Evolutionary conservation across 805 yeast species (phyloP), one percentile per base, ranked within the genome.

Genomic region (Metschnikowia anglica): DNA sequence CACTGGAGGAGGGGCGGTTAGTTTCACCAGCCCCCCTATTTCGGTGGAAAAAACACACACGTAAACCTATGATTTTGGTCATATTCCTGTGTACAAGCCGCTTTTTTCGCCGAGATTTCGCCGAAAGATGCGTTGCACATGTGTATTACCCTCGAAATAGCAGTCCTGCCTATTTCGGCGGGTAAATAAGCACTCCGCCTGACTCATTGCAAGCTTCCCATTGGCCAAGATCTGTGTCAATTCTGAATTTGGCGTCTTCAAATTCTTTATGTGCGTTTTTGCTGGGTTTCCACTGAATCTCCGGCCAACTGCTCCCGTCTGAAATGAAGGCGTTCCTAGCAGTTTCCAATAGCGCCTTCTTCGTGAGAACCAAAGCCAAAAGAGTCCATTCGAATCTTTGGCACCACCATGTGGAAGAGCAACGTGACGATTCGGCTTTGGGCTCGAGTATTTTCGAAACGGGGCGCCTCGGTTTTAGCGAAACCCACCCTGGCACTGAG

Each of bases 31-130:
- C 39, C 39, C 39, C 39, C 39, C 39, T 41, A 34, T 30, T 34
- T 17, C 24, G 19, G 29, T 5, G 29, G 11, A n/a, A 15, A 30
- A 12, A 29, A 29, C 6, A n/a, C 18, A 17, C 37, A 5, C 37
- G 32, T 32, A 18, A 30, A 10, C 26, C 16, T 2, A 10, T 17
- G 12, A 10, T 13, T 2, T 20, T 39, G 12, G 29, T 21, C 24
- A 16, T 33, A 17, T 2, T 30, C 45, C 53, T 46, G 56, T 44
- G 41, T 24, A 41, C 10, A 28, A 18, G 15, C 17, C 17, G 34
- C 13, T 20, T 16, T 29, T 34, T 38, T 48, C 56, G 56, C 47
- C 56, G 56, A 52, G 47, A 42, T 51, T 40, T 51, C 54, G 54
- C 48, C 54, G 54, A 45, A 30, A 21, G 25, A n/a, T 19, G 33